These are phyloP conservation scores for Tetrapisispora phaffii DNA, from an alignment of 805 yeast species.

Conservation along the genomic window DNA sequence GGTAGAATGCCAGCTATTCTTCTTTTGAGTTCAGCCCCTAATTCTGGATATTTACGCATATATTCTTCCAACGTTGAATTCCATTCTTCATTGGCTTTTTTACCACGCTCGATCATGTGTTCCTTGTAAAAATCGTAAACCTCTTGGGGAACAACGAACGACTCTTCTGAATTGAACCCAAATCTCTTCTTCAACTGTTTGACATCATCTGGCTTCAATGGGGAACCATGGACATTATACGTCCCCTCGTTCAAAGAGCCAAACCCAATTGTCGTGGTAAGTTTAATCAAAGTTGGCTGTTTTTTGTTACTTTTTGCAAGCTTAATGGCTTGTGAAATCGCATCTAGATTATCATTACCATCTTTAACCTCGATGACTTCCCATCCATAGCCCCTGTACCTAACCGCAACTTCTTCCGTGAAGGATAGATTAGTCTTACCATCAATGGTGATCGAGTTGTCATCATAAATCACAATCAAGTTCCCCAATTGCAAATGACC, in stretches of 20 bases:
- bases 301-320: slow-evolving; percentile 64
- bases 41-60: slow-evolving; percentile 59
- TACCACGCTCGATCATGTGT: slow-evolving; percentile 50
- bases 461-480: slow-evolving; percentile 92
- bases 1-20: slow-evolving; percentile 75
- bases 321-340: slow-evolving; percentile 63
- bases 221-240: slow-evolving; percentile 91
- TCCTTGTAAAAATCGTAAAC: slow-evolving; percentile 61
- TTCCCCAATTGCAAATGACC: slow-evolving; percentile 92
- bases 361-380: slow-evolving; percentile 65
- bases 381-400: slow-evolving; percentile 94
- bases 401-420: slow-evolving; percentile 81
- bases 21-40: slow-evolving; percentile 71
- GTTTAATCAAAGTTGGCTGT: slow-evolving; percentile 85
- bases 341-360: slow-evolving; percentile 71
- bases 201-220: slow-evolving; percentile 88
- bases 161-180: slow-evolving; percentile 82
- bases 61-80: slow-evolving; percentile 51
- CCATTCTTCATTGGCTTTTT: slow-evolving; percentile 68
- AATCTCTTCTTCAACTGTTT: slow-evolving; percentile 71
- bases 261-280: slow-evolving; percentile 86
- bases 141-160: slow-evolving; percentile 72
- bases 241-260: slow-evolving; percentile 84
- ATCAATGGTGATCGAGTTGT: slow-evolving; percentile 93
- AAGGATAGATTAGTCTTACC: slow-evolving; percentile 84